Evolutionary conservation across 768 basidiomycete species (phyloP), one percentile per base, ranked within the genome.

Genomic region (Serpula lacrymans): DNA sequence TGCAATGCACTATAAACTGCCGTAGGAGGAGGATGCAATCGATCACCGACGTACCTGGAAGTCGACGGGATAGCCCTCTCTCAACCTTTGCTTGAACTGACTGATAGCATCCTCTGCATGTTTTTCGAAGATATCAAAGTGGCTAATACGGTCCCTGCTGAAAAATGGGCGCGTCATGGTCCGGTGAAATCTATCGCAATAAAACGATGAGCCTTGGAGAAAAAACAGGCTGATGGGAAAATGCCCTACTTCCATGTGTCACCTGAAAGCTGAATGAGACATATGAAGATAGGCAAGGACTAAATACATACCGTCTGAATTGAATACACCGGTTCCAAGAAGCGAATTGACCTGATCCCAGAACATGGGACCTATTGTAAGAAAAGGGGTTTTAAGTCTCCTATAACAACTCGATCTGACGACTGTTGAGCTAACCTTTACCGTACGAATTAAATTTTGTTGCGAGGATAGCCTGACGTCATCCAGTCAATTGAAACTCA

Each of bases 91-190:
- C 50, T 60, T 65, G 47, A 64, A 50, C 25, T 61, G 65, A 14
- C 33, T 40, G 17, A 69, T 54, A 0, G 59, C 61, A n/a, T 60
- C 54, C 13, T 57, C 50, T 4, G 64, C 54, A 21, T 68, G 65
- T 39, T 48, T 51, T 32, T 70, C 65, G 38, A 71, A 70, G 5
- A 60, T 63, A 28, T 68, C 62, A 39, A 71, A 69, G 42, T 70
- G 57, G 21, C 58, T 58, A 45, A 68, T 59, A n/a, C 66, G 55
- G 17, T 69, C 64, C 27, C 45, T 64, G 39, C 31, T 60, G 51
- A 70, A 71, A 55, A 70, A 70, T 3, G 68, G 68, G 17, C 68
- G 60, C 1, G 70, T 63, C 65, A 70, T 71, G 5, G 53, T 46
- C 14, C 70, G 64, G 37, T 70, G 70, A 33, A 69, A 71, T 46